A percentile compares a stretch with the other conserved stretches of the same genome.
Evolutionary conservation across 371 early-diverging fungal species (phyloP).

Genomic region (Apophysomyces ossiformis): DNA sequence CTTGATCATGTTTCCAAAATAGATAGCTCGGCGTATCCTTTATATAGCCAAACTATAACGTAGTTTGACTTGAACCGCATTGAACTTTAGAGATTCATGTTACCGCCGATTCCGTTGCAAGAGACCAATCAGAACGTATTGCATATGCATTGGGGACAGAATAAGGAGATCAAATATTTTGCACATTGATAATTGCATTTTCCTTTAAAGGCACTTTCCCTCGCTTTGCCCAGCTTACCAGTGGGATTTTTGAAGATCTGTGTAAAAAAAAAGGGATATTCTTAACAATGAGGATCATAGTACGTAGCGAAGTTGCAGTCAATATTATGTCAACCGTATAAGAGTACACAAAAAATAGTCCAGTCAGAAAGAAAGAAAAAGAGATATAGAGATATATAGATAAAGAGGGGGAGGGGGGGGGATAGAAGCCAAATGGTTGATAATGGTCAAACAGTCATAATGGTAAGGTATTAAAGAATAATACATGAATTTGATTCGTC

Average conservation of each 20-base stretch:
- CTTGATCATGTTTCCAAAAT: no score
- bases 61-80: no score
- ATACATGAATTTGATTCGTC: not conserved
- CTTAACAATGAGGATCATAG: no score
- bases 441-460: not conserved
- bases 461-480: not conserved
- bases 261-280: no score
- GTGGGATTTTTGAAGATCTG: not conserved
- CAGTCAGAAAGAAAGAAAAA: no score
- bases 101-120: no score
- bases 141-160: no score
- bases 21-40: no score
- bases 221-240: not conserved
- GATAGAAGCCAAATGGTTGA: not conserved
- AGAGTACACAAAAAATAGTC: not conserved
- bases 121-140: no score
- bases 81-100: no score
- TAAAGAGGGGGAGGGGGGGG: not conserved
- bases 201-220: slow-evolving; percentile 9
- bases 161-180: no score
- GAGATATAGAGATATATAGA: not conserved
- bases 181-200: not conserved
- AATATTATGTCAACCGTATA: slow-evolving; percentile 3
- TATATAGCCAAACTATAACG: no score
- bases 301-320: not conserved